Evolutionary conservation across 2,329 filamentous ascomycete species (phyloP), one percentile per base, ranked within the genome.

Genomic region (Sclerotinia minor): DNA sequence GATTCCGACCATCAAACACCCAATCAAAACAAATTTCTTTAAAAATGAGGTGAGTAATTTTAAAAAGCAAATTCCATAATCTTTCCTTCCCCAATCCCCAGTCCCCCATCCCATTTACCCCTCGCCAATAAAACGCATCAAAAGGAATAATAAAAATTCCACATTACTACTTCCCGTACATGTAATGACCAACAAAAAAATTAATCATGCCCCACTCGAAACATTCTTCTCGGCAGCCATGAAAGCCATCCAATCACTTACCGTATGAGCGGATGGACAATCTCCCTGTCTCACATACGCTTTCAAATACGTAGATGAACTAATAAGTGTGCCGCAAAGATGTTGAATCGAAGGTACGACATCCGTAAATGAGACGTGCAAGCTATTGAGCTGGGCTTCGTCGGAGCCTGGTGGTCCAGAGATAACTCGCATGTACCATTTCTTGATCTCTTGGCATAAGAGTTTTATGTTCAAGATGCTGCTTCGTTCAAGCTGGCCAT

Each of bases 391-490:
- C 4, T 29, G 53, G 24, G 24, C 11, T 1, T 47, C 35, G 11
- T 65, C 35, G n/a, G 38, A 47, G 17, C 38, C 35, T 2, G 35
- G 38, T 11, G 26, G 21, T 19, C 24, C 52, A 2, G 38, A 41
- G 15, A 32, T 32, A 15, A 65, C 13, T 47, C 38, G 38, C 3
- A 17, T 26, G 38, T 53, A 17, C 63, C 63, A 57, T 17, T 26
- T 50, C 3, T 55, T 55, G 26, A 55, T 38, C 44, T 65, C 63
- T 15, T 65, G 49, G 1, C 24, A 55, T 24, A 47, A 21, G 8
- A 65, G 49, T 11, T 55, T 65, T 13, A 65, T 32, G 26, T 65
- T 54, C 26, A 17, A 65, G 26, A 57, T 13, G 41, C 21, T 57
- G 13, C 45, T 47, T 32, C 41, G 26, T n/a, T 57, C 38, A 9